phyloP scores from a whole-genome alignment of 2,329 filamentous ascomycete genomes.

The Lachnellula suecica region DNA sequence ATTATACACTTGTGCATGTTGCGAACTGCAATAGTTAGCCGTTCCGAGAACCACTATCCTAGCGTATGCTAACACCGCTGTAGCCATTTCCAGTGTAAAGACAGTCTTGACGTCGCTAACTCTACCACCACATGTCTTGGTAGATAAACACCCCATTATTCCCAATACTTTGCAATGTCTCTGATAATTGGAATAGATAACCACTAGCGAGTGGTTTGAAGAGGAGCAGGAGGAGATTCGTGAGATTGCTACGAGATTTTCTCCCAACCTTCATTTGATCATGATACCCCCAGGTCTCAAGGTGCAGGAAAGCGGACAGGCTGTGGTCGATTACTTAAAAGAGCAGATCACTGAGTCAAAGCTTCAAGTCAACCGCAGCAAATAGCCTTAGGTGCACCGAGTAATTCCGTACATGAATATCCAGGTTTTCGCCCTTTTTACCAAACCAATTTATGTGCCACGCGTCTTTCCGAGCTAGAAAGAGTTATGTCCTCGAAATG shows the following conservation, averaged over 20 bases:
- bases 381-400: not conserved
- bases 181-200: slow-evolving; percentile 5
- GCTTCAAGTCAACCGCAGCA: too few relatives aligned
- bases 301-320: not conserved
- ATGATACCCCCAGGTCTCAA: slow-evolving; percentile 11
- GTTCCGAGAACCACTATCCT: not conserved
- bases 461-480: too few relatives aligned
- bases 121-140: slow-evolving; percentile 8
- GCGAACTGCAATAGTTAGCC: slow-evolving; percentile 15
- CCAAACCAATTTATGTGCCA: too few relatives aligned
- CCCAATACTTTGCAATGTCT: not conserved
- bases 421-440: not conserved
- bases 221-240: slow-evolving; percentile 19
- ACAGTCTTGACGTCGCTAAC: slow-evolving; percentile 11
- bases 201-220: slow-evolving; percentile 10
- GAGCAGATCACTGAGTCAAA: slow-evolving; percentile 11
- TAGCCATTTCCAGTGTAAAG: slow-evolving; percentile 13
- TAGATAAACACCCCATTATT: not conserved
- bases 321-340: slow-evolving; percentile 13
- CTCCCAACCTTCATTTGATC: slow-evolving; percentile 10
- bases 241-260: slow-evolving; percentile 13
- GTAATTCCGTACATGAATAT: not conserved
- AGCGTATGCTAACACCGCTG: too few relatives aligned
- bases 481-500: too few relatives aligned
- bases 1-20: slow-evolving; percentile 14